Evolutionary conservation across 495 filamentous ascomycete species (phyloP), one percentile per base, ranked within the genome.

Genomic region (Amniculicola lignicola): DNA sequence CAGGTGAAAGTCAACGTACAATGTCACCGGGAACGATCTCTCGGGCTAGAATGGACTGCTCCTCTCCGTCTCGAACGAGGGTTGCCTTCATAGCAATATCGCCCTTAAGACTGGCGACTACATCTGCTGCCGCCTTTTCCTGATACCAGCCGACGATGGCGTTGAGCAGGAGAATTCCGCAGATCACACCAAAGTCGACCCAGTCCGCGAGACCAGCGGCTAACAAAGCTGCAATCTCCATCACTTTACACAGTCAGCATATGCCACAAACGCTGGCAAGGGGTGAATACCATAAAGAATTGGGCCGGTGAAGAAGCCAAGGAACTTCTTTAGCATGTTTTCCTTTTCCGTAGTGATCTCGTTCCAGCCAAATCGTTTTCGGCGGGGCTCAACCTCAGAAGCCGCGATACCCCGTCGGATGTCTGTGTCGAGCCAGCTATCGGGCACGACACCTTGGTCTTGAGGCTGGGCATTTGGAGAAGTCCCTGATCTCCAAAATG

Each of bases 111-210:
- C 75, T 81, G 51, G 86, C 85, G 55, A 91, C 87, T 63, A 91
- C 85, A 70, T 91, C 87, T 55, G 85, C 87, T 56, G 87, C 87
- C 74, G 89, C 85, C 74, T 89, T 90, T 71, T 91, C 87, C 70
- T 91, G 87, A 70, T 90, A 91, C 81, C 86, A 91, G 75, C 87
- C 87, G 68, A 89, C 87, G 43, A 76, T 70, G n/a, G 87, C 87
- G 74, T 91, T 91, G 53, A 91, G 83, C 59, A 84, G 73, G 24
- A 90, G 70, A 60, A 90, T 89, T 68, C 83, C 87, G 53, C 87
- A 84, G 69, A 90, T 90, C 62, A 90, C 86, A 75, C 87, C 87
- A 50, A 89, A 86, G 69, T 90, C 87, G 55, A 90, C 78, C 85
- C 85, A 90, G 67, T 89, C 87, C 67, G 79, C 80, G 56, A 90